Conservation (phyloP, 148 eudicot genomes). For the Chenopodium formosanum region DNA sequence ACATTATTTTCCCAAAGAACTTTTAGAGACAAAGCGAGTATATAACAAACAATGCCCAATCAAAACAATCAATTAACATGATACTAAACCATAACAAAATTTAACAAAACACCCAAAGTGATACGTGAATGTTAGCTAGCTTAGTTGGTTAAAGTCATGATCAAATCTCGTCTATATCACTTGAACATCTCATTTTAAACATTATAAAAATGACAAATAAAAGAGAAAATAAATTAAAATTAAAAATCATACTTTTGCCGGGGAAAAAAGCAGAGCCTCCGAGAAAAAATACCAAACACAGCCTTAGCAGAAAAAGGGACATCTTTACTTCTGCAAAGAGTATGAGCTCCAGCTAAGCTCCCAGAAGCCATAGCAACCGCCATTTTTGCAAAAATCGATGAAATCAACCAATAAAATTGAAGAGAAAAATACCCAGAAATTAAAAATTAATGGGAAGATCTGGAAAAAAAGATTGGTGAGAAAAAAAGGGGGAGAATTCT, state of each 20-base stretch:
- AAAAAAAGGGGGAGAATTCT: neutral
- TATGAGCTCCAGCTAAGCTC: constrained; percentile 34
- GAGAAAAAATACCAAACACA: constrained; percentile 45
- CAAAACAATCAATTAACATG: neutral
- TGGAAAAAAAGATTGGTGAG: neutral
- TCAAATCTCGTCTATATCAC: too few species aligned
- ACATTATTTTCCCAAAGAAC: too few species aligned
- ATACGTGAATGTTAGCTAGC: too few species aligned
- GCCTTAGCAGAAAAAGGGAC: constrained; percentile 31
- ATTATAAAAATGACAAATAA: neutral
- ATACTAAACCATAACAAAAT: neutral
- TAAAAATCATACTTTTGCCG: constrained; percentile 43
- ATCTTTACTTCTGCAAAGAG: constrained; percentile 42
- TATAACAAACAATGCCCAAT: neutral
- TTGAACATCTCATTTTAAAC: too few species aligned
- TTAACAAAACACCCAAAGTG: neutral
- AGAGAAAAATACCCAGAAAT: neutral
- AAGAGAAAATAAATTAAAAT: neutral
- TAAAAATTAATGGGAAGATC: constrained; percentile 21
- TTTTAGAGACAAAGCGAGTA: neutral
- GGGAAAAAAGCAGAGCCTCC: constrained; percentile 36
- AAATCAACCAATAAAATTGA: neutral
- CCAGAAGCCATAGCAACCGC: constrained; percentile 80
- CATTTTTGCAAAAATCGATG: constrained; percentile 26
- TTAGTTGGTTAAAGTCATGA: too few species aligned